Conservation (phyloP, 2,329 filamentous ascomycete species). For the Sclerotinia spermophila region DNA sequence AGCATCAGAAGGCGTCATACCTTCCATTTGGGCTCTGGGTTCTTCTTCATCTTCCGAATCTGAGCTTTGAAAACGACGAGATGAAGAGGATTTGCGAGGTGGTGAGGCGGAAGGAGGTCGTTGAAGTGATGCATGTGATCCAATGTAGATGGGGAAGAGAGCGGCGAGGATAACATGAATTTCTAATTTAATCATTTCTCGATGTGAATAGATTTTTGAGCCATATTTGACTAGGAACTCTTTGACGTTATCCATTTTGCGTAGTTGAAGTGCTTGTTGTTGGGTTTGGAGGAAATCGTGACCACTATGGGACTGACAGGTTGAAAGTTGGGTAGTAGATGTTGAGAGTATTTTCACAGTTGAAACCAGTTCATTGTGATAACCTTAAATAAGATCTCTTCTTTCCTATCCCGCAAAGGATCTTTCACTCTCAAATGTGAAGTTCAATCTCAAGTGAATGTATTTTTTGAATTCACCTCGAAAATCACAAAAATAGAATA, state of each 20-base stretch:
- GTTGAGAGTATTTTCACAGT: background rate
- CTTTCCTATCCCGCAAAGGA: no score
- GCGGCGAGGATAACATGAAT: constrained; percentile 63
- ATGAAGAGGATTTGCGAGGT: constrained; percentile 33
- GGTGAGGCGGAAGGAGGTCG: constrained; percentile 76
- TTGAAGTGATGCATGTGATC: constrained; percentile 79
- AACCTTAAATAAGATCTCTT: background rate
- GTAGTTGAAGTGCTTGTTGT: background rate
- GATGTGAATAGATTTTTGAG: constrained; percentile 26
- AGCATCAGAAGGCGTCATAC: constrained; percentile 72
- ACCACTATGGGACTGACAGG: background rate
- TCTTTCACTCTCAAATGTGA: no score
- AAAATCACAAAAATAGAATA: background rate
- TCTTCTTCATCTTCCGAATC: constrained; percentile 51
- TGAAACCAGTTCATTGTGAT: background rate
- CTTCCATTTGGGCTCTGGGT: constrained; percentile 58
- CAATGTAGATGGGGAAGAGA: constrained; percentile 78
- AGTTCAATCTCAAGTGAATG: background rate
- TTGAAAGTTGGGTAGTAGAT: background rate
- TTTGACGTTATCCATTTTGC: background rate
- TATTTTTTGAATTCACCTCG: background rate
- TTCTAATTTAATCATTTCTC: constrained; percentile 32
- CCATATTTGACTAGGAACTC: constrained; percentile 30
- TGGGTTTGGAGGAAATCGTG: background rate
- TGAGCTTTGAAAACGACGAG: constrained; percentile 39